phyloP scores from a whole-genome alignment of 148 eudicot species.

The Vaccinium corymbosum region DNA sequence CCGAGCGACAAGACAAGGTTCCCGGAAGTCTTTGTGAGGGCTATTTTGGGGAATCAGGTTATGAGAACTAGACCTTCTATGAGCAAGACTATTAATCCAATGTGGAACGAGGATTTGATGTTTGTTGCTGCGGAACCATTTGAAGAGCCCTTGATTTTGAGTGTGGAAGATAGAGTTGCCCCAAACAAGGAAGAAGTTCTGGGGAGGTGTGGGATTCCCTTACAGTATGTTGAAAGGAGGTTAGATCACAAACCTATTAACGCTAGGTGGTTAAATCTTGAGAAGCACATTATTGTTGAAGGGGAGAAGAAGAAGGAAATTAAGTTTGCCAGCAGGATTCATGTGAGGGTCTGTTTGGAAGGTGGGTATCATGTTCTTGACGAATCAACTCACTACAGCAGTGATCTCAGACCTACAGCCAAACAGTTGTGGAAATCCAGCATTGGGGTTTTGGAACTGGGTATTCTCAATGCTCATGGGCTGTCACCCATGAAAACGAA shows the following conservation, averaged over 20 bases:
- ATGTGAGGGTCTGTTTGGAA: slow-evolving; percentile 21
- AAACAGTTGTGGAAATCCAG: slow-evolving; percentile 21
- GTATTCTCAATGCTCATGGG: slow-evolving; percentile 17
- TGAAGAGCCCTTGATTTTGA: slow-evolving; percentile 24
- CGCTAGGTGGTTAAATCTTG: slow-evolving; percentile 24
- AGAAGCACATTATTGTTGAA: slow-evolving; percentile 18
- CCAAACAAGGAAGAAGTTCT: slow-evolving; percentile 26
- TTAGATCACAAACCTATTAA: slow-evolving; percentile 15
- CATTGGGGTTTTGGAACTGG: slow-evolving; percentile 21
- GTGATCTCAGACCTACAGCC: slow-evolving; percentile 26
- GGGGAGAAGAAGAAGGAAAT: slow-evolving; percentile 22
- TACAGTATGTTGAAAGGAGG: slow-evolving; percentile 20
- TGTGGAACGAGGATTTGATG: slow-evolving; percentile 27
- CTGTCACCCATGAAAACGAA: slow-evolving; percentile 19
- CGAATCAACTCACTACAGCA: slow-evolving; percentile 28
- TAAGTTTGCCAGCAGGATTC: slow-evolving; percentile 25
- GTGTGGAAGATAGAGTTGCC: slow-evolving; percentile 27
- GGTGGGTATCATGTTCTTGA: slow-evolving; percentile 28
- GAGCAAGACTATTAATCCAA: slow-evolving; percentile 12
- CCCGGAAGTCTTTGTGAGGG: slow-evolving; percentile 13
- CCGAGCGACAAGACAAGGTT: slow-evolving; percentile 2
- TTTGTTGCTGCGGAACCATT: slow-evolving; percentile 30
- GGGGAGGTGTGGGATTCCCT: slow-evolving; percentile 22
- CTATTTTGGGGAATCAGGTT: slow-evolving; percentile 11
- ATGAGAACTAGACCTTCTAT: slow-evolving; percentile 9